phyloP scores from a whole-genome alignment of 1,284 basidiomycete species.

The Tremellales sp. region DNA sequence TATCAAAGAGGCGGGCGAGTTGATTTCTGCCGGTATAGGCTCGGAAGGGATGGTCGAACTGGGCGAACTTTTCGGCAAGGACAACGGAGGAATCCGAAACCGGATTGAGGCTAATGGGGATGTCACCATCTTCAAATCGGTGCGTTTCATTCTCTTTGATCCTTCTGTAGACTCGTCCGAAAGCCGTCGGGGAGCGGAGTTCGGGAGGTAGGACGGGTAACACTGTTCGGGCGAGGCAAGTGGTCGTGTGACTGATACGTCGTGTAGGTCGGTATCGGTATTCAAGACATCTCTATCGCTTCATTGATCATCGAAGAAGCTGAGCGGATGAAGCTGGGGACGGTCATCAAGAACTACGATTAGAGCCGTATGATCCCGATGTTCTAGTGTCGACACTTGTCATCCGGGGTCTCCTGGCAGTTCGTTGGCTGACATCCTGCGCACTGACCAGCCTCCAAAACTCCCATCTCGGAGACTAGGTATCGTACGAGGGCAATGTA shows the following conservation, averaged over 20 bases:
- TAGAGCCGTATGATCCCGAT: too few species aligned
- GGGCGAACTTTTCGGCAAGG: constrained; percentile 22
- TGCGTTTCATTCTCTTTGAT: constrained; percentile 14
- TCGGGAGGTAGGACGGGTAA: too few species aligned
- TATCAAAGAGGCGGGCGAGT: constrained; percentile 68
- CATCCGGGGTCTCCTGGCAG: too few species aligned
- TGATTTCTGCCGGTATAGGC: constrained; percentile 54
- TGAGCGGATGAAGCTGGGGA: constrained; percentile 31
- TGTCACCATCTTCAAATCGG: constrained; percentile 46
- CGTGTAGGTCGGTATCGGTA: constrained; percentile 43
- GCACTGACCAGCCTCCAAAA: too few species aligned
- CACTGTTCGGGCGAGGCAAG: too few species aligned
- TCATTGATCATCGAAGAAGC: constrained; percentile 40
- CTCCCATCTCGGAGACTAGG: too few species aligned
- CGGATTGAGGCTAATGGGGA: constrained; percentile 20
- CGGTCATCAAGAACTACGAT: constrained; percentile 36
- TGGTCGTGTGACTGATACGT: too few species aligned
- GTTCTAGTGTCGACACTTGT: too few species aligned
- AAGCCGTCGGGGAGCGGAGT: not conserved
- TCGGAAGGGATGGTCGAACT: constrained; percentile 39
- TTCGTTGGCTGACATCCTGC: too few species aligned
- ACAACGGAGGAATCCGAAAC: constrained; percentile 8
- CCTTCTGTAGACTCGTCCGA: not conserved
- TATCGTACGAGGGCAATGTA: too few species aligned
- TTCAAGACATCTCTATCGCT: constrained; percentile 50